Conservation (phyloP, 768 basidiomycete genomes). For the Boletus reticuloceps region DNA sequence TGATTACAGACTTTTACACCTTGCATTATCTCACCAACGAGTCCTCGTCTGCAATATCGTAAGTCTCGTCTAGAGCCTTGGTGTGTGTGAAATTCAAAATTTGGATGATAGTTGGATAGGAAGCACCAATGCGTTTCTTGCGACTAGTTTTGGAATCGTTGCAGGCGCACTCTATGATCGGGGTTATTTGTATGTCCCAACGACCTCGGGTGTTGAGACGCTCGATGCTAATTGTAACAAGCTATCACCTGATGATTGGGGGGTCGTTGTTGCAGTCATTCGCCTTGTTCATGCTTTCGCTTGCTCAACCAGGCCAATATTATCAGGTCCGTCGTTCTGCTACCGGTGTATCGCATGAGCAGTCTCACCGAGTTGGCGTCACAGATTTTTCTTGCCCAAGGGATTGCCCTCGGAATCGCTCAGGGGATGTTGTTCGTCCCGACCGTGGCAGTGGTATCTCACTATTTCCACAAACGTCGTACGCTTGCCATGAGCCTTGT, state of each 20-base stretch:
- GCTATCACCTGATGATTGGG: conserved; percentile 43
- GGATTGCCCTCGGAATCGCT: conserved; percentile 45
- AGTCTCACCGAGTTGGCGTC: not conserved
- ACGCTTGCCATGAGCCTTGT: conserved; percentile 45
- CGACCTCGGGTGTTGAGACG: not conserved
- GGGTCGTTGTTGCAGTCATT: conserved; percentile 45
- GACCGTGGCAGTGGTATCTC: conserved; percentile 39
- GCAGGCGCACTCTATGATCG: conserved; percentile 48
- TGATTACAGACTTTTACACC: conserved; percentile 37
- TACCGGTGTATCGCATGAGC: not conserved
- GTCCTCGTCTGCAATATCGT: conserved; percentile 38
- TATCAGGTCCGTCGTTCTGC: conserved; percentile 37
- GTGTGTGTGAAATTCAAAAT: not conserved
- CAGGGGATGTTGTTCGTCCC: conserved; percentile 48
- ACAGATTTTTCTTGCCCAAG: conserved; percentile 50
- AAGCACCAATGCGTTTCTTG: conserved; percentile 42
- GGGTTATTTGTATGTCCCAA: conserved; percentile 44
- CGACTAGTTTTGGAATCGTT: conserved; percentile 36
- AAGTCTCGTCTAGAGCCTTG: conserved; percentile 7
- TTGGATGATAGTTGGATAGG: conserved; percentile 40
- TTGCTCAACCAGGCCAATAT: conserved; percentile 39
- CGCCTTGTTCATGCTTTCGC: conserved; percentile 44
- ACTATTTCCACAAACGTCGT: conserved; percentile 42
- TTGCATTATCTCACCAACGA: conserved; percentile 33
- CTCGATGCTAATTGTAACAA: conserved; percentile 14